Evolutionary conservation across 169 alveolate species (phyloP).

Genomic region (Plasmodium yoelii): DNA sequence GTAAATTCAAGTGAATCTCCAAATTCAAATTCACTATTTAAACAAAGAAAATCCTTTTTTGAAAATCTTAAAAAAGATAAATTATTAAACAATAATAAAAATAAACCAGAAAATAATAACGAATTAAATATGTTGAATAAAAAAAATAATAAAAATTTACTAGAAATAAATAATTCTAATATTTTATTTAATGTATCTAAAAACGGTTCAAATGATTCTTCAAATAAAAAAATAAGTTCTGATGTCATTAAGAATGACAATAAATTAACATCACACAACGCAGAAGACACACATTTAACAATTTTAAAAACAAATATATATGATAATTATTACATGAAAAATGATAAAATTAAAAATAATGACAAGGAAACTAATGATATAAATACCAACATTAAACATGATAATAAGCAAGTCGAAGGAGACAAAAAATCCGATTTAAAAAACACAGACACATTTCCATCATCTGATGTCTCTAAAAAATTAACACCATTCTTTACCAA

Average conservation of each 20-base stretch:
- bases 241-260: background rate
- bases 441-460: background rate
- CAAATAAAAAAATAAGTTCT: background rate
- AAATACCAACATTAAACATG: background rate
- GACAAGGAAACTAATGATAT: slow-evolving; percentile 10
- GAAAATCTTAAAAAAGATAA: slow-evolving; percentile 63
- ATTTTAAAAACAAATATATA: slow-evolving; percentile 15
- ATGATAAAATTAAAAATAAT: slow-evolving; percentile 25
- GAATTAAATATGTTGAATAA: slow-evolving; percentile 9
- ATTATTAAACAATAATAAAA: slow-evolving; percentile 8
- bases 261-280: background rate
- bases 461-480: background rate
- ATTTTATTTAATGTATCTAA: slow-evolving; percentile 13
- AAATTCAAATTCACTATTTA: slow-evolving; percentile 17
- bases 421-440: background rate
- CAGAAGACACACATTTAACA: background rate
- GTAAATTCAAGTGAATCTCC: background rate
- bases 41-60: slow-evolving; percentile 48
- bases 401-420: background rate
- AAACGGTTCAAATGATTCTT: background rate
- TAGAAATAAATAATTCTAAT: slow-evolving; percentile 4
- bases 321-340: slow-evolving; percentile 41
- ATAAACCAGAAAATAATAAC: slow-evolving; percentile 2
- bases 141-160: background rate
- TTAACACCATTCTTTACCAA: slow-evolving; percentile 30